phyloP scores from a whole-genome alignment of 768 basidiomycete genomes.

The Suillus bovinus region DNA sequence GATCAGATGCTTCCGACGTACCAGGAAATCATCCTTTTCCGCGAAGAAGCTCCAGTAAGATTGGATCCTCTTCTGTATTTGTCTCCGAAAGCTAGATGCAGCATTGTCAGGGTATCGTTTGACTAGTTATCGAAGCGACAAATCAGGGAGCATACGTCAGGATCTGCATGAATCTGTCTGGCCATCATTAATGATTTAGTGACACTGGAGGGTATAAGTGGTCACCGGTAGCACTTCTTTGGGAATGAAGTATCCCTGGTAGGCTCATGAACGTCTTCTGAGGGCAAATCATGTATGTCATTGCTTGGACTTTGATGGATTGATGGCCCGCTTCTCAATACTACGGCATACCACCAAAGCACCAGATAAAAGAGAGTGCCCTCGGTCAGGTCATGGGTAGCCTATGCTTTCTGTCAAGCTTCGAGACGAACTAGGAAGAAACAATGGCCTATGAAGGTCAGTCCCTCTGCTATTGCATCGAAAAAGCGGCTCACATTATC shows the following conservation, averaged over 20 bases:
- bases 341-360: slow-evolving; percentile 17
- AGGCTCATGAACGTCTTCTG: slow-evolving; percentile 28
- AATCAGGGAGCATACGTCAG: slow-evolving; percentile 31
- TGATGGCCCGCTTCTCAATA: slow-evolving; percentile 4
- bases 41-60: neutral
- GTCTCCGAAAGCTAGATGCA: slow-evolving; percentile 29
- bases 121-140: slow-evolving; percentile 12
- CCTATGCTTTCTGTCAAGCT: slow-evolving; percentile 33
- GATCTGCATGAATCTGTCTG: slow-evolving; percentile 32
- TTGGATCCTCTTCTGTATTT: slow-evolving; percentile 5
- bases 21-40: neutral
- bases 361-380: slow-evolving; percentile 19
- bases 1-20: neutral
- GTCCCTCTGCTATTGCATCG: neutral
- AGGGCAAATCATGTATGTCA: slow-evolving; percentile 30
- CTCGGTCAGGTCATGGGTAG: slow-evolving; percentile 36
- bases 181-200: slow-evolving; percentile 2
- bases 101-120: slow-evolving; percentile 20
- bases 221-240: slow-evolving; percentile 33
- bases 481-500: neutral
- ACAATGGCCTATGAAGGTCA: slow-evolving; percentile 5
- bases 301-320: slow-evolving; percentile 16
- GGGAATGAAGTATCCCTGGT: slow-evolving; percentile 33
- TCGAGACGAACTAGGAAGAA: slow-evolving; percentile 36
- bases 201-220: neutral